Conservation (phyloP, 345 rosid species). For the Gossypium anomalum region DNA sequence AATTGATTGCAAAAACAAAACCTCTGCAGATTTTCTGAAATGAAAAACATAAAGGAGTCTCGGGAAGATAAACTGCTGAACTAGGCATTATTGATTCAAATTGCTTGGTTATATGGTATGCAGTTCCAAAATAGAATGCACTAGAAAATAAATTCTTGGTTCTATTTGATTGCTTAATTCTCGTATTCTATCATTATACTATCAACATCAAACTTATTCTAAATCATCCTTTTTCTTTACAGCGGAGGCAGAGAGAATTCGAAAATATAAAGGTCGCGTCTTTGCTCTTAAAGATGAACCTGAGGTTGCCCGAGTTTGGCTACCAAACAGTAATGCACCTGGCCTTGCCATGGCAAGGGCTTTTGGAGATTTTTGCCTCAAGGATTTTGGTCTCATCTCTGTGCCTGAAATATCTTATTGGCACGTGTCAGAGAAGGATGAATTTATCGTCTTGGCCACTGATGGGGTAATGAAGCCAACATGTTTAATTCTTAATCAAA, state of each 20-base stretch:
- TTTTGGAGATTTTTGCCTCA: slow-evolving; percentile 97
- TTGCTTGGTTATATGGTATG: neutral
- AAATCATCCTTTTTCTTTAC: slow-evolving; percentile 14
- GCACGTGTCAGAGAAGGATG: slow-evolving; percentile 66
- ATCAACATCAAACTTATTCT: neutral
- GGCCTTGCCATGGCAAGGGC: slow-evolving; percentile 99
- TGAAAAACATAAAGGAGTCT: neutral
- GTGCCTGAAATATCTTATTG: slow-evolving; percentile 82
- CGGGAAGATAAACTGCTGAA: neutral
- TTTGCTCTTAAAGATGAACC: slow-evolving; percentile 95
- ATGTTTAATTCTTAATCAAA: neutral
- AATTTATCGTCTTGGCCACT: slow-evolving; percentile 86
- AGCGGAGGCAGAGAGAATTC: slow-evolving; percentile 94
- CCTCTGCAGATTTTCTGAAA: neutral
- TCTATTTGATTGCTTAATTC: slow-evolving; percentile 4
- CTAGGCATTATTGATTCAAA: neutral
- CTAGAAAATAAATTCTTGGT: neutral
- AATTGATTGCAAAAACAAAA: neutral
- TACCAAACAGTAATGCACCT: slow-evolving; percentile 86
- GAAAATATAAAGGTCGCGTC: slow-evolving; percentile 75
- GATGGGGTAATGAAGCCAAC: slow-evolving; percentile 66
- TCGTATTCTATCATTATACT: neutral
- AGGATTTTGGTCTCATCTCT: slow-evolving; percentile 92
- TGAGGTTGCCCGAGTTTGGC: slow-evolving; percentile 93
- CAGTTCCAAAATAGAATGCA: neutral